Evolutionary conservation across 2,329 filamentous ascomycete species (phyloP).

Genomic region (Dactylella cylindrospora): DNA sequence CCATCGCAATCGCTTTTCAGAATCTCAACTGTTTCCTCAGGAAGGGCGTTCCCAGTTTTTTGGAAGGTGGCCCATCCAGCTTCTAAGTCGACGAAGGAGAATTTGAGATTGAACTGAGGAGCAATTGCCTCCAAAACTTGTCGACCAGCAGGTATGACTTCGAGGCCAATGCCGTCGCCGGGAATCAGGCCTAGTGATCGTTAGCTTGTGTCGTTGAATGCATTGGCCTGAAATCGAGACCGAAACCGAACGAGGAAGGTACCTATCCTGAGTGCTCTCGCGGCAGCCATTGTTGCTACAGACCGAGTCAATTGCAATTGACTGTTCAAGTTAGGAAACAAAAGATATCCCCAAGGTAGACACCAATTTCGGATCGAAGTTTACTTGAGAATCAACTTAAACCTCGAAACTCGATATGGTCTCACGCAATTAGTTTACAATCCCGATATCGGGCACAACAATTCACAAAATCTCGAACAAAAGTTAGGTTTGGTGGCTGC

Average conservation of each 20-base stretch:
- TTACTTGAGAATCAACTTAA: too few relatives aligned
- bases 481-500: too few relatives aligned
- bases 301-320: background rate
- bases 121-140: slow-evolving; percentile 90
- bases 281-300: slow-evolving; percentile 32
- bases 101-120: slow-evolving; percentile 84
- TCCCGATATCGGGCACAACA: slow-evolving; percentile 35
- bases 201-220: background rate
- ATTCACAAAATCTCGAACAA: too few relatives aligned
- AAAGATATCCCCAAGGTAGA: too few relatives aligned
- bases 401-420: too few relatives aligned
- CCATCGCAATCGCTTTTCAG: slow-evolving; percentile 90
- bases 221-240: background rate
- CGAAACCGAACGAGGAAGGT: slow-evolving; percentile 19
- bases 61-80: slow-evolving; percentile 94
- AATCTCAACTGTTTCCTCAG: slow-evolving; percentile 85
- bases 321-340: too few relatives aligned
- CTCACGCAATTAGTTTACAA: too few relatives aligned
- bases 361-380: too few relatives aligned
- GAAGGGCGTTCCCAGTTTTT: slow-evolving; percentile 81
- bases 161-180: slow-evolving; percentile 95
- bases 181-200: slow-evolving; percentile 76
- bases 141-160: slow-evolving; percentile 94
- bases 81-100: slow-evolving; percentile 89
- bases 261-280: slow-evolving; percentile 41